Conservation (phyloP, 352 stramenopile genomes). For the Pythium vanterpoolii region DNA sequence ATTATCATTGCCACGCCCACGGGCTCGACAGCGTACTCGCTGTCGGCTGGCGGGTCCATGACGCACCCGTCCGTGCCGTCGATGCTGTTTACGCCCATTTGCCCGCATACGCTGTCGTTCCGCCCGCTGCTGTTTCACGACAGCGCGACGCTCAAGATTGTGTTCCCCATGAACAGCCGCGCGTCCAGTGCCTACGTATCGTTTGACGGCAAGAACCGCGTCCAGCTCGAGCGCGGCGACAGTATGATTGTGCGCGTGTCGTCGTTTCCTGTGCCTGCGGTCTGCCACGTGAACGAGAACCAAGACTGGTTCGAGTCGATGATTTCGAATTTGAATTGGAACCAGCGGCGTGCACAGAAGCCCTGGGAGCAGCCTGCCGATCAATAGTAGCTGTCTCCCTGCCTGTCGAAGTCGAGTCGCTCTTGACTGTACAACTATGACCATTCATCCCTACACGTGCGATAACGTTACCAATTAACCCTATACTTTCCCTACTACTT, state of each 20-base stretch:
- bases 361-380: slow-evolving; percentile 38
- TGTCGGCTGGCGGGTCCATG: slow-evolving; percentile 97
- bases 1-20: slow-evolving; percentile 98
- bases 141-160: slow-evolving; percentile 88
- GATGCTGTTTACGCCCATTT: slow-evolving; percentile 99
- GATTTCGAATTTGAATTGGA: slow-evolving; percentile 93
- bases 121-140: slow-evolving; percentile 90
- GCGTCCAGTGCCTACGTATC: slow-evolving; percentile 78
- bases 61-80: slow-evolving; percentile 96
- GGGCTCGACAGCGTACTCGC: slow-evolving; percentile 97
- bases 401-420: background rate
- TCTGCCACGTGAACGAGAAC: slow-evolving; percentile 87
- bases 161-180: slow-evolving; percentile 78
- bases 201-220: slow-evolving; percentile 90
- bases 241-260: slow-evolving; percentile 84
- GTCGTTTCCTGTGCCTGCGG: slow-evolving; percentile 84
- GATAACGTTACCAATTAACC: background rate
- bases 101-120: slow-evolving; percentile 96
- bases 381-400: background rate
- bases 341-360: slow-evolving; percentile 82
- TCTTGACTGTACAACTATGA: slow-evolving; percentile 22
- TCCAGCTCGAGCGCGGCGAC: slow-evolving; percentile 85
- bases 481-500: background rate
- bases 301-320: slow-evolving; percentile 92
- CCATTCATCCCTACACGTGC: background rate